Evolutionary conservation across 352 stramenopile genomes (phyloP), one percentile per base, ranked within the genome.

Genomic region (Phytophthora megakarya): DNA sequence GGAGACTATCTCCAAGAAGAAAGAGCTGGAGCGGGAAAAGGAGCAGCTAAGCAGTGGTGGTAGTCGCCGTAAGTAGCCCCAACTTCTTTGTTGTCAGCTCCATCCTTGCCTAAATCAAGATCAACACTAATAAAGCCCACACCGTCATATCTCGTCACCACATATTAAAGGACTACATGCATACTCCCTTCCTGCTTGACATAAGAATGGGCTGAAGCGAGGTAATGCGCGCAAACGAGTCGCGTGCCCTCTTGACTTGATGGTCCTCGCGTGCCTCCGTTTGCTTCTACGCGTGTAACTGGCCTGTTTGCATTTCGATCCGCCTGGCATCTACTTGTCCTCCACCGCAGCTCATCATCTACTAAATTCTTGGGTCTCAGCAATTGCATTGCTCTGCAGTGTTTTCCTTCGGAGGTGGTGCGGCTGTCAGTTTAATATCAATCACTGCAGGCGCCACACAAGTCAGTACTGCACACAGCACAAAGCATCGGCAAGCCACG

Each of bases 1-100:
- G 88, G 87, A 92, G 8, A 89, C 80, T 15, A 96, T 97, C 54
- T 84, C 75, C 16, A 92, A 92, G 54, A 97, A 97, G 67, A 94
- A 97, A 69, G 88, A 96, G 40, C 69, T 91, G 21, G 90, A 97
- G 61, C 78, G 88, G 13, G 86, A 95, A 57, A 85, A 84, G 30
- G 84, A 95, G 55, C 66, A 85, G 49, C 73, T 86, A 39, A 82
- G 63, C 50, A 53, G 65, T 23, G 54, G 59, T 9, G 67, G 70
- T 8, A 70, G 67, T 51, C 76, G 80, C 3, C 79, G 81, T 56
- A 93, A 92, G 70, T 92, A 81, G 6, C 5, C 11, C 1, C 28
- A 51, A 2, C 32, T 57, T 40, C 13, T 15, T 59, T 15, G 28
- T 26, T 19, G 46, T 21, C 47, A 45, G 32, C 38, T 52, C 37